Evolutionary conservation across 352 stramenopile genomes (phyloP), one percentile per base, ranked within the genome.

Genomic region (Phytopythium kandeliae): DNA sequence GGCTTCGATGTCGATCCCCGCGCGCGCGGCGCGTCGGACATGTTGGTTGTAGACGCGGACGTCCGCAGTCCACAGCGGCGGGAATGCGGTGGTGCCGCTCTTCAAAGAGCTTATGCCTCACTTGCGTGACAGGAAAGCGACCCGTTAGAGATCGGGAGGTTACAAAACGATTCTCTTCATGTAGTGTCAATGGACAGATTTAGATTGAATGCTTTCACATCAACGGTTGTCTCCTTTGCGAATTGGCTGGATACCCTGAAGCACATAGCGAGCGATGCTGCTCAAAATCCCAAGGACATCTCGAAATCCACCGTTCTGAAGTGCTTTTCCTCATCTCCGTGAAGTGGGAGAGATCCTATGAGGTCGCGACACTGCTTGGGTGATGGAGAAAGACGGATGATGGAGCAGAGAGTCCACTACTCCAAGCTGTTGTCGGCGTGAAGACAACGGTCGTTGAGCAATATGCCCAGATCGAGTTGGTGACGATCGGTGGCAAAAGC

Each of bases 21-120:
- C 16, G 60, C 15, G n/a, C 67, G 67, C 37, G 57, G 42, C 10
- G 61, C 34, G 35, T 76, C 67, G 37, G 63, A 60, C 67, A 76
- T 76, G 8, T 28, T 35, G 3, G n/a, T 10, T 26, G 33, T 31
- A 21, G 22, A 40, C 37, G 31, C 31, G 8, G 8, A 12, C 9
- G 28, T 44, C 36, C 40, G 40, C 16, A 33, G 15, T 28, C n/a
- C 3, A 17, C 22, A 41, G n/a, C n/a, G n/a, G n/a, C n/a, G n/a
- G n/a, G n/a, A n/a, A n/a, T n/a, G n/a, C n/a, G n/a, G n/a, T n/a
- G n/a, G n/a, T n/a, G n/a, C n/a, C n/a, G n/a, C n/a, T n/a, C n/a
- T n/a, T n/a, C n/a, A n/a, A n/a, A n/a, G n/a, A n/a, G n/a, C n/a
- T n/a, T n/a, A n/a, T n/a, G n/a, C n/a, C n/a, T n/a, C n/a, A n/a